Conservation (phyloP, 352 stramenopile species). For the Phytophthora pini region DNA sequence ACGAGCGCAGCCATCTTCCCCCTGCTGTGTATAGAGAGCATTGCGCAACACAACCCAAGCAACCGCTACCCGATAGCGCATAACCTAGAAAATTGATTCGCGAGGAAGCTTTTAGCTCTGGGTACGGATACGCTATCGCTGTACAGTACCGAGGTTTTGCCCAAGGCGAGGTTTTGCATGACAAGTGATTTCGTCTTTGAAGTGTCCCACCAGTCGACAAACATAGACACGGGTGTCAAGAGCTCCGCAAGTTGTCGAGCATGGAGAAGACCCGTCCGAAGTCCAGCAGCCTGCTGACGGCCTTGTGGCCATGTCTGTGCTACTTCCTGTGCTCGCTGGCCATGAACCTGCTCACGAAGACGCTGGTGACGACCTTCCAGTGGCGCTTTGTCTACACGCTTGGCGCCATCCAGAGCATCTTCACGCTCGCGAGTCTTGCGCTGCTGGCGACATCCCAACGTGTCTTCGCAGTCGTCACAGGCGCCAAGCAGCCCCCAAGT, state of each 20-base stretch:
- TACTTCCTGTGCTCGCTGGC: constrained; percentile 73
- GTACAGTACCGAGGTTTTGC: too few relatives aligned
- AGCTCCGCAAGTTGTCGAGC: background rate
- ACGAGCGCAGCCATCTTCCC: too few relatives aligned
- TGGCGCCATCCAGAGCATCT: constrained; percentile 66
- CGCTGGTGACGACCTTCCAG: constrained; percentile 64
- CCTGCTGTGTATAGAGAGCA: too few relatives aligned
- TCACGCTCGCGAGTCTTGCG: constrained; percentile 54
- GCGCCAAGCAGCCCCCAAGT: constrained; percentile 4
- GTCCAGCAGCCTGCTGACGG: constrained; percentile 26
- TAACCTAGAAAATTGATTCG: background rate
- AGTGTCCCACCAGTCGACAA: constrained; percentile 17
- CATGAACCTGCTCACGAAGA: constrained; percentile 85
- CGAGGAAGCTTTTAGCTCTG: too few relatives aligned
- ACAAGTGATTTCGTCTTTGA: constrained; percentile 4
- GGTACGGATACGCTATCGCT: too few relatives aligned
- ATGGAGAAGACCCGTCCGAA: constrained; percentile 6
- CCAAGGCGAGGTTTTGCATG: too few relatives aligned
- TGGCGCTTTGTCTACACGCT: constrained; percentile 71
- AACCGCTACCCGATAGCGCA: too few relatives aligned
- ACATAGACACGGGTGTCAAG: constrained; percentile 17
- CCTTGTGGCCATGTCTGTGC: constrained; percentile 68
- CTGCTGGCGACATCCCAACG: constrained; percentile 27
- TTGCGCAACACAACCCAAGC: too few relatives aligned
- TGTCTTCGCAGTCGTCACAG: background rate